Percentiles rank a stretch among this genome's conserved stretches.
Conservation (phyloP, 2,329 filamentous ascomycete species). For the Chrysosporium queenslandicum region DNA sequence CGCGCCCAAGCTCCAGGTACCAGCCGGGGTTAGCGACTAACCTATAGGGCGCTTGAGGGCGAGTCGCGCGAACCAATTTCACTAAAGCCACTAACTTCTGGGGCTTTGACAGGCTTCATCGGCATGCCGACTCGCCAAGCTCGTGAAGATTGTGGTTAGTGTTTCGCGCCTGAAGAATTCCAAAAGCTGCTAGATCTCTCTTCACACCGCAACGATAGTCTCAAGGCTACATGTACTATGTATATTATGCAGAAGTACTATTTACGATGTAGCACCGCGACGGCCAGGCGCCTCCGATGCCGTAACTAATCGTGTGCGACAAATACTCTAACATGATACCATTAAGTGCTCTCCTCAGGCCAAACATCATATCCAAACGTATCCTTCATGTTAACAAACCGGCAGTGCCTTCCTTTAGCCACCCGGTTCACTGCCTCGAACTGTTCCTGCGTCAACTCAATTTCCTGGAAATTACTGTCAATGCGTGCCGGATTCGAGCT, state of each 20-base stretch:
- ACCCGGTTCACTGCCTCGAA: constrained; percentile 53
- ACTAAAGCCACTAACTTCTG: background rate
- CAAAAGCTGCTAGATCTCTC: too few relatives aligned
- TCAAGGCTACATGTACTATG: background rate
- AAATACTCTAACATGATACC: too few relatives aligned
- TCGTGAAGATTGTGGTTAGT: too few relatives aligned
- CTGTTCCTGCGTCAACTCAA: constrained; percentile 48
- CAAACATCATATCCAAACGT: constrained; percentile 66
- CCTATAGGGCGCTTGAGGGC: background rate
- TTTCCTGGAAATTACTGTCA: constrained; percentile 57
- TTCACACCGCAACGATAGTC: background rate
- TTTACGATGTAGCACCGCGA: too few relatives aligned
- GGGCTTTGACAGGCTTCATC: too few relatives aligned
- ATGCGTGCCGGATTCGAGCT: constrained; percentile 57
- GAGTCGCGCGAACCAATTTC: background rate
- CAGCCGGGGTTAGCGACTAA: background rate
- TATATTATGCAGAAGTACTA: too few relatives aligned
- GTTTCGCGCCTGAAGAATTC: too few relatives aligned
- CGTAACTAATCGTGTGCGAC: too few relatives aligned
- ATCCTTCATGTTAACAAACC: constrained; percentile 76
- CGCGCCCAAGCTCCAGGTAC: constrained; percentile 1
- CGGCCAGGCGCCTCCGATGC: too few relatives aligned
- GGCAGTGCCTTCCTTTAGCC: constrained; percentile 54
- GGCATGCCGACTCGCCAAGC: background rate
- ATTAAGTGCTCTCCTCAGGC: constrained; percentile 44